Evolutionary conservation across 2,329 filamentous ascomycete genomes (phyloP), one percentile per base, ranked within the genome.

Genomic region (Aspergillus fijiensis): DNA sequence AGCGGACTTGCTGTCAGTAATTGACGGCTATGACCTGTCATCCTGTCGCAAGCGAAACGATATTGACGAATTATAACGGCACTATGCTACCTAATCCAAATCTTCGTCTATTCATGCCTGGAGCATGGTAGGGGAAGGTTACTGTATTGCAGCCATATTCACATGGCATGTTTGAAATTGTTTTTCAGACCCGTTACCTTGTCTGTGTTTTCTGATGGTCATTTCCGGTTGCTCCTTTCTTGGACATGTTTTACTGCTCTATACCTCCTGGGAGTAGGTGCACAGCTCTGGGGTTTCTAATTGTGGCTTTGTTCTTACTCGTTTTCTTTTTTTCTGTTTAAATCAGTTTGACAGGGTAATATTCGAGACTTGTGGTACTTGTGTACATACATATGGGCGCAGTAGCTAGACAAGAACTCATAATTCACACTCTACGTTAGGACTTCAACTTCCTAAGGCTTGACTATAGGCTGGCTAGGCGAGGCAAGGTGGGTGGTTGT

Each of bases 241-340:
- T 66, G 65, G 67, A 67, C 63, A 65, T 72, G 69, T 72, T 63
- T 73, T 70, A 70, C 67, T 72, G 66, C 69, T 69, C 39, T 71
- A 73, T 74, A 73, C 70, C 72, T 68, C 65, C 65, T 58, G 62
- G 69, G 61, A 65, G 65, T 58, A 53, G 58, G 66, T 63, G 60
- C 63, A 60, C 64, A 70, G 66, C 66, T 64, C 62, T 64, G 58
- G 56, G 53, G 48, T 47, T 21, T 33, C 49, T 55, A 55, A 49
- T 55, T 31, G 53, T 55, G 53, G 27, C 57, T 63, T 66, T 35
- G 33, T 35, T 35, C 33, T 35, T 35, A 5, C 11, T 35, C 12
- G 9, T 35, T 16, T 54, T 55, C n/a, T n/a, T 60, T 59, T 49
- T 60, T 65, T 56, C 48, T 54, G 47, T 12, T 25, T 16, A 48